A percentile compares a stretch with the other conserved stretches of the same genome.
These are phyloP conservation scores for Cytospora piceae DNA, from an alignment of 2,329 filamentous ascomycete genomes.

Conservation along the genomic window DNA sequence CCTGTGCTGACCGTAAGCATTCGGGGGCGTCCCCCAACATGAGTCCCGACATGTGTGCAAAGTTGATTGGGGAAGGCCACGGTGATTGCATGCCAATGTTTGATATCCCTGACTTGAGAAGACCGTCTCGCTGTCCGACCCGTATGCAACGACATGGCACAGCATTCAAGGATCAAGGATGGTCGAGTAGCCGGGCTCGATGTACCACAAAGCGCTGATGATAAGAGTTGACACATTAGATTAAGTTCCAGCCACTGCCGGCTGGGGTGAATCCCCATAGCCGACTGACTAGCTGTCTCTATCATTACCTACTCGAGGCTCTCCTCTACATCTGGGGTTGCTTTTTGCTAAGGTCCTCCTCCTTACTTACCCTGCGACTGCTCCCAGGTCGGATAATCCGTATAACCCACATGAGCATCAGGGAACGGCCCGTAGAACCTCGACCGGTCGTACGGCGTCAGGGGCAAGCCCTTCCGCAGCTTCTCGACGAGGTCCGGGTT, in stretches of 20 bases:
- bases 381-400: conserved; percentile 25
- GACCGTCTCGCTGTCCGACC: too few relatives aligned
- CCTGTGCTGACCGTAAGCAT: not conserved
- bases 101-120: not conserved
- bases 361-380: conserved; percentile 15
- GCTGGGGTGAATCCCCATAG: not conserved
- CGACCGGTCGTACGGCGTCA: conserved; percentile 43
- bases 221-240: not conserved
- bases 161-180: too few relatives aligned
- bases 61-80: not conserved
- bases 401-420: conserved; percentile 21
- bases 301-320: not conserved
- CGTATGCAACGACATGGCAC: too few relatives aligned
- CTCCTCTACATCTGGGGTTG: conserved; percentile 12
- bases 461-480: conserved; percentile 41
- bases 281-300: not conserved
- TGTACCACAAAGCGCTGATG: not conserved
- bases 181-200: too few relatives aligned
- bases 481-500: conserved; percentile 51
- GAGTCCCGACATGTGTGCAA: not conserved
- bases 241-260: not conserved
- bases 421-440: conserved; percentile 42
- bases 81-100: not conserved
- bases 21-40: not conserved
- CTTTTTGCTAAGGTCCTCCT: conserved; percentile 9